Evolutionary conservation across 257 asterid genomes (phyloP).

Genomic region (Paraleonurus japonicus): DNA sequence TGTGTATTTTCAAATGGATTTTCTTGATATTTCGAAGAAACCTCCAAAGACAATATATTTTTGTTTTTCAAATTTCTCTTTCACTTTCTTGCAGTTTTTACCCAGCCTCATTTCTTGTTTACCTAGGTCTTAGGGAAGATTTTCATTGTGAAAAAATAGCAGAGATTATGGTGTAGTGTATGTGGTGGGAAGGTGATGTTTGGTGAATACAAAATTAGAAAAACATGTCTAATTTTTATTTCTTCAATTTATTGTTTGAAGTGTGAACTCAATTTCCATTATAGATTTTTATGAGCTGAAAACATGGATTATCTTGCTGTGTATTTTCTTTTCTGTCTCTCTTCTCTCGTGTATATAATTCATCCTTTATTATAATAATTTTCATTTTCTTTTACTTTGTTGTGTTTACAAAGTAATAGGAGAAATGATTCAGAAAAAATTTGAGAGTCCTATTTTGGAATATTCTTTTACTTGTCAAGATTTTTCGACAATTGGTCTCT

Average conservation of each 20-base stretch:
- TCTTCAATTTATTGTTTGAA: neutral
- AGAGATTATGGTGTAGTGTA: neutral
- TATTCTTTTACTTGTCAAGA: no score
- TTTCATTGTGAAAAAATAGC: constrained; percentile 3
- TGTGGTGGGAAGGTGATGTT: constrained; percentile 28
- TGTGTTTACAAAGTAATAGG: neutral
- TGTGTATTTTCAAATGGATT: constrained; percentile 4
- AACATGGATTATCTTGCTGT: neutral
- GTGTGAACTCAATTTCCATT: neutral
- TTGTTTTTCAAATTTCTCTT: neutral
- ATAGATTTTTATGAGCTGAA: constrained; percentile 31
- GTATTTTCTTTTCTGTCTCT: neutral
- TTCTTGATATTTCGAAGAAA: neutral
- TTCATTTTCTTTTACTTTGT: neutral
- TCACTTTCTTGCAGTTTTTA: neutral
- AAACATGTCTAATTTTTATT: constrained; percentile 22
- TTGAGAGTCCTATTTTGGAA: constrained; percentile 29
- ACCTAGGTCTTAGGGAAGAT: constrained; percentile 23
- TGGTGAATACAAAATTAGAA: constrained; percentile 3
- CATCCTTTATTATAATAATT: neutral
- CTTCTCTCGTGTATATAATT: neutral
- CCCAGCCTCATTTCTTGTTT: constrained; percentile 1
- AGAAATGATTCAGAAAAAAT: constrained; percentile 27
- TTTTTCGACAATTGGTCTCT: no score
- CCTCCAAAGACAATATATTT: neutral